Evolutionary conservation across 495 filamentous ascomycete genomes (phyloP), one percentile per base, ranked within the genome.

Genomic region (Xylaria acuta): DNA sequence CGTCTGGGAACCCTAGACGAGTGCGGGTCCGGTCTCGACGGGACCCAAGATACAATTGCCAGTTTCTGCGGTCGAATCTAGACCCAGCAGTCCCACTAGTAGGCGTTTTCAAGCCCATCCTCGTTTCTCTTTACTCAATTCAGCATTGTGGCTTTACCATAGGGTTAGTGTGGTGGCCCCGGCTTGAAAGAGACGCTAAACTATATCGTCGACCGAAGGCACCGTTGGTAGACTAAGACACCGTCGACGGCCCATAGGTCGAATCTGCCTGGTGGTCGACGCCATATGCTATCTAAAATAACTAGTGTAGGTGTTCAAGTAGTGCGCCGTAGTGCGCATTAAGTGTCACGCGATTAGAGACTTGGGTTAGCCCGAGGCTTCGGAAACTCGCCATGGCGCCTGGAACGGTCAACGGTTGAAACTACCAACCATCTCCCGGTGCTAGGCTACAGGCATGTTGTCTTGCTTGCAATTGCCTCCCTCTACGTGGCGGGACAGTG

Each of bases 101-200:
- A 79, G 77, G 77, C 77, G 73, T 79, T 75, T 69, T 75, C 73
- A 43, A 75, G 69, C 73, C 70, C 51, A 45, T 74, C 27, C 76
- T 79, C 77, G 77, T 79, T 67, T 79, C 69, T 71, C 53, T 74
- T 78, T 78, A 79, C 77, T 76, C 30, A 18, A 76, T 79, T 76
- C 43, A 79, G 77, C 77, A 76, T 38, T 67, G 41, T 74, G 67
- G 69, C 73, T 71, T 56, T 63, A 51, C 54, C 45, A 49, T 69
- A 67, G 69, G 58, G 64, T 70, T 76, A 71, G 71, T 74, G 71
- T 58, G 56, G 47, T 22, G 38, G 71, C 25, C 41, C 45, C 32
- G 63, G 58, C 43, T 64, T 32, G 7, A 7, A 30, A 38, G n/a
- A 51, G 40, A 58, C 34, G 25, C 34, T 68, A 67, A 25, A 51